Base-by-base conservation (phyloP, 2,329 filamentous ascomycete genomes). In the Alternaria longipes region DNA sequence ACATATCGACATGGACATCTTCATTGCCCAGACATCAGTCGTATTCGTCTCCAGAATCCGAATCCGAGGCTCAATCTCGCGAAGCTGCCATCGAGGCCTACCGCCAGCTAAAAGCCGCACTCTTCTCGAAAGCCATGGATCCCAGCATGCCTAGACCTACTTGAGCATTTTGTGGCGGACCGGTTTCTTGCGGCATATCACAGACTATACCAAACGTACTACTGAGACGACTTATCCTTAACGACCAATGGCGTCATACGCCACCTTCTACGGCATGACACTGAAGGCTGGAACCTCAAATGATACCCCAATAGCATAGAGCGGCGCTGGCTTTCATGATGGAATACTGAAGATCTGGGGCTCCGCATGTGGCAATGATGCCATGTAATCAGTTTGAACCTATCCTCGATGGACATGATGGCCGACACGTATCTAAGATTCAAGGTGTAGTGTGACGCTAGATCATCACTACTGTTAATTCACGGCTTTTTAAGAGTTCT, bases 11-110 rank as follows among this genome's bases (percentile, higher is more conserved):
- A 47, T 78, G 76, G 76, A 71, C 74, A 16, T 63, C 65, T 8
- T 71, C 73, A 8, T 54, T 77, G 18, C 68, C 74, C 14, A 62
- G 70, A 56, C 68, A 70, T 18, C 59, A 55, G 14, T 56, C 64
- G 16, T 57, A 52, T 12, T 50, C 58, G 36, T 58, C 47, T 0
- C 45, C 55, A 20, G 8, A 63, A 5, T 64, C 70, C 14, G 59
- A 71, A 22, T 51, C 56, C 5, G 70, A 73, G 7, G 36, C 47
- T 14, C 59, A 54, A 30, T 71, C 74, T 16, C 68, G 65, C 45
- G 68, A 76, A 45, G 70, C 70, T 40, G 70, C 73, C 8, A 70
- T 78, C 49, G 72, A 78, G 68, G 76, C 74, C 18, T 78, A 78
- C 60, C 67, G 62, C 58, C 71, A 73, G 46, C 63, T 78, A 36